Percentiles rank a stretch among this genome's conserved stretches.
phyloP scores from a whole-genome alignment of 2,329 filamentous ascomycete genomes.

The Chaetothyriales sp. region DNA sequence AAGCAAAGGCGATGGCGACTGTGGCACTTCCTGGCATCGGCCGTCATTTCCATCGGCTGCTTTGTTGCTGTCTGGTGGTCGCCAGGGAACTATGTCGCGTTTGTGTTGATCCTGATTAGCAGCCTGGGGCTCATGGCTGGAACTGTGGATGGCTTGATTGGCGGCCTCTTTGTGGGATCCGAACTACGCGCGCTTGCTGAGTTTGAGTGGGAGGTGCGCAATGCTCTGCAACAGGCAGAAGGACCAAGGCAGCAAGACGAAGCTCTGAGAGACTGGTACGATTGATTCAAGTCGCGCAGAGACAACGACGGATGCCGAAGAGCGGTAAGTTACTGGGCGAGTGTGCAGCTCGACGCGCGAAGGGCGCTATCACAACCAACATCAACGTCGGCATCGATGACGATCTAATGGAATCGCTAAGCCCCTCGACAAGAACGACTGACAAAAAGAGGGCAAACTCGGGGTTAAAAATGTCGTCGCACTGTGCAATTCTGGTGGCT shows the following conservation, averaged over 20 bases:
- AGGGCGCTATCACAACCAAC: neutral
- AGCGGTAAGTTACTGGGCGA: neutral
- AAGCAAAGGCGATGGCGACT: conserved; percentile 59
- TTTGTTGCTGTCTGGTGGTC: conserved; percentile 78
- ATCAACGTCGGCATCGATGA: neutral
- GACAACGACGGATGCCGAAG: too few relatives aligned
- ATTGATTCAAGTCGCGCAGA: conserved; percentile 3
- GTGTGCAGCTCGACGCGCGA: neutral
- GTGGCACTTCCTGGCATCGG: conserved; percentile 56
- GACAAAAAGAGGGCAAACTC: neutral
- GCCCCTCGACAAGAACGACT: neutral
- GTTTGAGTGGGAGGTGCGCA: conserved; percentile 84
- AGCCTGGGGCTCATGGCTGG: conserved; percentile 66
- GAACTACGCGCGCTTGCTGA: conserved; percentile 75
- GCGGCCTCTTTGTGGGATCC: conserved; percentile 70
- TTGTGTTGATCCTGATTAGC: conserved; percentile 65
- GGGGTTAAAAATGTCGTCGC: neutral
- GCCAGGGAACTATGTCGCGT: conserved; percentile 60
- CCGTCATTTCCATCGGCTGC: conserved; percentile 58
- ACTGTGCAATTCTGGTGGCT: neutral
- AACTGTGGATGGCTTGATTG: conserved; percentile 71
- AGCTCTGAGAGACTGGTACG: conserved; percentile 17
- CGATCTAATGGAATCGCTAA: neutral
- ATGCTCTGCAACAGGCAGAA: conserved; percentile 14
- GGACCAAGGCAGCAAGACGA: conserved; percentile 13